These are phyloP conservation scores for Farysia itapuensis DNA, from an alignment of 1,284 basidiomycete genomes.

Conservation along the genomic window DNA sequence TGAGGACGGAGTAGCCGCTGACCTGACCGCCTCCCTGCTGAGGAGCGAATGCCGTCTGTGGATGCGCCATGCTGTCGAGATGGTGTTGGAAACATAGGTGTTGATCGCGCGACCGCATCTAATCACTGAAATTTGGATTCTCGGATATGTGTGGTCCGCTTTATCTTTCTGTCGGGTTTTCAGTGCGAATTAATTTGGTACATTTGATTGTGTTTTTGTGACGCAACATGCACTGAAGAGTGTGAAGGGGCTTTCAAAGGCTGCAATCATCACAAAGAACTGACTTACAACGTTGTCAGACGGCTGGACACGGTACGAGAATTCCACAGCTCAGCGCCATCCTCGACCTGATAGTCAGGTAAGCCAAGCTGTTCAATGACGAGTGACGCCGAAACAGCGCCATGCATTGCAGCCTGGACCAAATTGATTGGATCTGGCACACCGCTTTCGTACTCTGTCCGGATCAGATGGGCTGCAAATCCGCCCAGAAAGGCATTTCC, in stretches of 20 bases:
- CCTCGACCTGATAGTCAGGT: slow-evolving; percentile 13
- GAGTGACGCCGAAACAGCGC: slow-evolving; percentile 36
- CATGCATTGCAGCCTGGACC: slow-evolving; percentile 27
- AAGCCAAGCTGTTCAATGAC: slow-evolving; percentile 42
- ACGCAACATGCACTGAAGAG: too few relatives aligned
- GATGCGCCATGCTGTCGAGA: slow-evolving; percentile 19
- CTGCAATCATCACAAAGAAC: too few relatives aligned
- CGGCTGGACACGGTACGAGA: too few relatives aligned
- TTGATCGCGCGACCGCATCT: not conserved
- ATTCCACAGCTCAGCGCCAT: slow-evolving; percentile 26
- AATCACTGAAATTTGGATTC: slow-evolving; percentile 1
- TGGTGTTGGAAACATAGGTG: too few relatives aligned
- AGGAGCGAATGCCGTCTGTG: slow-evolving; percentile 26
- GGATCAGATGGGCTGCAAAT: slow-evolving; percentile 21
- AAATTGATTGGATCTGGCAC: not conserved
- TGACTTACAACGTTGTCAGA: too few relatives aligned
- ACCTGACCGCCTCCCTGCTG: slow-evolving; percentile 1
- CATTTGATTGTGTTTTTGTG: too few relatives aligned
- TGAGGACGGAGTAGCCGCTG: slow-evolving; percentile 12
- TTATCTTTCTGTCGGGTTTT: too few relatives aligned
- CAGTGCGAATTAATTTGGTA: too few relatives aligned
- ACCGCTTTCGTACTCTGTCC: slow-evolving; percentile 8
- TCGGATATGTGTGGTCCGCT: too few relatives aligned
- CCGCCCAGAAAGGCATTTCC: slow-evolving; percentile 47
- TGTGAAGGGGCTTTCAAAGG: too few relatives aligned